Base-by-base conservation (phyloP, 768 basidiomycete species). In the Ephemerocybe angulata region DNA sequence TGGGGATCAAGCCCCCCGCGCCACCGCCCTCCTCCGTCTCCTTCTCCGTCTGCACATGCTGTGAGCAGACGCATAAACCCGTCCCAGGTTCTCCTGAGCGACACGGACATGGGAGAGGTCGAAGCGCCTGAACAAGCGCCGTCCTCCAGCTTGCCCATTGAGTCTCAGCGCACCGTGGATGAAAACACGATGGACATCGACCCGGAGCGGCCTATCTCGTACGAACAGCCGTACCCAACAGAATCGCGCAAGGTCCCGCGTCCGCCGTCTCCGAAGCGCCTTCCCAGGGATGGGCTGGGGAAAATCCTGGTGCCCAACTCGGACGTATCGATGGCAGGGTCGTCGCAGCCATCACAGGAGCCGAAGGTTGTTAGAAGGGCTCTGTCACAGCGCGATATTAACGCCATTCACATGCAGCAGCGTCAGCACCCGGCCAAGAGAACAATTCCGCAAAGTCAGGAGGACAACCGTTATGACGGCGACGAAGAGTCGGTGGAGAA, bases 301-400 rank as follows among this genome's bases (percentile, higher is more conserved):
- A 72, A 70, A 17, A 71, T 84, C n/a, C 64, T 84, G 22, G 83
- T 74, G 7, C 81, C 82, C 3, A 79, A 83, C 60, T 82, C 83
- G 10, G 82, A 85, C 58, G 73, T 76, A 1, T 83, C 80, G 1
- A 66, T 60, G 28, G 71, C 72, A 1, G 72, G 72, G 41, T 66
- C 69, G 4, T 58, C 72, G 3, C 73, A 72, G 51, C 65, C 68
- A 33, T 61, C 57, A 24, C 60, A 60, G 29, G 53, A 38, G 21
- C 21, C 24, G 50, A 25, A 48, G 41, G 50, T 24, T n/a, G 13
- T 44, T 48, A 47, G 37, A 50, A 31, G 38, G 24, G 50, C 46
- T 4, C 46, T 48, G 11, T 48, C 46, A 1, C 28, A 3, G 28
- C 46, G 25, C 3, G 40, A 42, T 15, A 11, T 38, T 1, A 40